These are phyloP conservation scores for Neostapfia colusana DNA, from an alignment of 176 grass and related monocot genomes.

Conservation along the genomic window DNA sequence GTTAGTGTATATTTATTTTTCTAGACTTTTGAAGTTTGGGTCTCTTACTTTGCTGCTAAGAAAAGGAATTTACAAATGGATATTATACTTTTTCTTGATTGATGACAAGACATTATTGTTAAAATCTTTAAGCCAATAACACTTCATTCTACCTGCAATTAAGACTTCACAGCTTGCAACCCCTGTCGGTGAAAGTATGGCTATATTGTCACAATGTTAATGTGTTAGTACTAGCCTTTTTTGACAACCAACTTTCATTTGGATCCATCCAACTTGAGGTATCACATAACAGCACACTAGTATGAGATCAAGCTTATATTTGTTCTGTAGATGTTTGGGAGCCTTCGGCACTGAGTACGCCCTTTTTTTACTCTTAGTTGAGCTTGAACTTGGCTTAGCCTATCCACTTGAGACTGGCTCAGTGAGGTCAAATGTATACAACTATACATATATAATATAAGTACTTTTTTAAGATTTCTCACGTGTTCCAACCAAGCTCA, in stretches of 20 bases:
- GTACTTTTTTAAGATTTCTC: background rate
- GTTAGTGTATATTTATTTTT: slow-evolving; percentile 40
- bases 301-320: background rate
- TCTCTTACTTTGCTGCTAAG: slow-evolving; percentile 16
- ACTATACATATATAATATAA: background rate
- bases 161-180: background rate
- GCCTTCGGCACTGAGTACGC: too few relatives aligned
- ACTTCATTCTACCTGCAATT: slow-evolving; percentile 18
- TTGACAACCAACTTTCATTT: slow-evolving; percentile 4
- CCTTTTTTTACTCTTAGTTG: too few relatives aligned
- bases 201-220: slow-evolving; percentile 1
- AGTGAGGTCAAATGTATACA: background rate
- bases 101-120: background rate
- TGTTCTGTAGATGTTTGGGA: too few relatives aligned
- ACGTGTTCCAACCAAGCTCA: background rate
- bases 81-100: slow-evolving; percentile 24
- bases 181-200: slow-evolving; percentile 9
- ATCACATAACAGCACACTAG: background rate
- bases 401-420: background rate
- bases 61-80: background rate
- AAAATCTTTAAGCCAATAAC: background rate
- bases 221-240: slow-evolving; percentile 4
- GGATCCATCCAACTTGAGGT: background rate
- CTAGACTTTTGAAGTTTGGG: background rate
- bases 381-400: background rate